These are phyloP conservation scores for Penicillium manginii DNA, from an alignment of 495 filamentous ascomycete species.

Conservation along the genomic window DNA sequence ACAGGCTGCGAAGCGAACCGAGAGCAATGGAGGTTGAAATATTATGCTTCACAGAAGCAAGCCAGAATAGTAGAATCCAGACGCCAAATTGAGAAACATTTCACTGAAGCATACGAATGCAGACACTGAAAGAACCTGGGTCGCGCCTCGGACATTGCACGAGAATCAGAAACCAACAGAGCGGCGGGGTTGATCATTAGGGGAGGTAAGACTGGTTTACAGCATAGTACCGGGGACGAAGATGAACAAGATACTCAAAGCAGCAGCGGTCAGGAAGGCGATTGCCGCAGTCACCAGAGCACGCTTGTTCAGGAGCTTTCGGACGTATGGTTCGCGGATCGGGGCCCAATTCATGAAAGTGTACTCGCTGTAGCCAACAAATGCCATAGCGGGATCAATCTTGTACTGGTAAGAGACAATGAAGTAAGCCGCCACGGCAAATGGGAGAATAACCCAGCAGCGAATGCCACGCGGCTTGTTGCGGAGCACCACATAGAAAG, in stretches of 20 bases:
- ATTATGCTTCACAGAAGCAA: slow-evolving; percentile 27
- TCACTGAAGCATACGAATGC: slow-evolving; percentile 3
- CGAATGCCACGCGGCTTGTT: slow-evolving; percentile 72
- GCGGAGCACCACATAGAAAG: slow-evolving; percentile 89
- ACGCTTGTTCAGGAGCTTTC: slow-evolving; percentile 78
- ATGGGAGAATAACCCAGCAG: slow-evolving; percentile 93
- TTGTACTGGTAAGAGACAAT: slow-evolving; percentile 91
- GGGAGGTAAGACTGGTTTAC: slow-evolving; percentile 40
- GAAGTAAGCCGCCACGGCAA: slow-evolving; percentile 85
- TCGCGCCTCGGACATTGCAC: slow-evolving; percentile 6
- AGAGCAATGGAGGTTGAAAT: background rate
- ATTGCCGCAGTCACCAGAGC: slow-evolving; percentile 74
- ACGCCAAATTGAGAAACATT: slow-evolving; percentile 8
- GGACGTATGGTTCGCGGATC: slow-evolving; percentile 87
- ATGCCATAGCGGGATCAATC: slow-evolving; percentile 86
- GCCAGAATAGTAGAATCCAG: slow-evolving; percentile 9
- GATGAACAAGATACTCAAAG: slow-evolving; percentile 80
- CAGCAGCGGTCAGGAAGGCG: slow-evolving; percentile 73
- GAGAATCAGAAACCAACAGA: background rate
- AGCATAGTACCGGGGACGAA: slow-evolving; percentile 90
- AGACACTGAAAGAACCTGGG: slow-evolving; percentile 1
- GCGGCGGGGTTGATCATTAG: background rate
- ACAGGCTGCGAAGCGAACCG: background rate
- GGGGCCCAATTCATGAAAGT: slow-evolving; percentile 87
- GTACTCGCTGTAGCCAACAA: slow-evolving; percentile 91